phyloP scores from a whole-genome alignment of 2,329 filamentous ascomycete species.

The Fusarium vanettenii region DNA sequence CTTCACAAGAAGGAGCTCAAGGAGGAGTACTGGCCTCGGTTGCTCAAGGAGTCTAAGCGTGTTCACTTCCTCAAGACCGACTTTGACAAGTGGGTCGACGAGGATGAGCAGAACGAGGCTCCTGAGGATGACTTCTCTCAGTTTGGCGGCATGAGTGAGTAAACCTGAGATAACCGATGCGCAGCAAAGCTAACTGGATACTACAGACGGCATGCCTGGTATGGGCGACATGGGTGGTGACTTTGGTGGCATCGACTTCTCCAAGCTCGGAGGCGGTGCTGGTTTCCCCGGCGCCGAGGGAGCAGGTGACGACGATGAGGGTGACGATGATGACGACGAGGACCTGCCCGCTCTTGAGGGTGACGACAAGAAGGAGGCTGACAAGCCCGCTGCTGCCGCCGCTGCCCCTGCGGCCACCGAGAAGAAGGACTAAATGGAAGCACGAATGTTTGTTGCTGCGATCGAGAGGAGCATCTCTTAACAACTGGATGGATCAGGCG shows the following conservation, averaged over 20 bases:
- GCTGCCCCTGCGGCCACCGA: slow-evolving; percentile 51
- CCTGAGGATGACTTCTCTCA: slow-evolving; percentile 82
- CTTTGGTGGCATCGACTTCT: slow-evolving; percentile 93
- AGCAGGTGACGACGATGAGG: slow-evolving; percentile 60
- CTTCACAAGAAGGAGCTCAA: slow-evolving; percentile 97
- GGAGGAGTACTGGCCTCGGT: slow-evolving; percentile 93
- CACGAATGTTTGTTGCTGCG: slow-evolving; percentile 29
- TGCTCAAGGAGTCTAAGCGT: slow-evolving; percentile 91
- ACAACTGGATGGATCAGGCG: slow-evolving; percentile 36
- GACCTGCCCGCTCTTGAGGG: slow-evolving; percentile 88
- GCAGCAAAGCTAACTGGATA: slow-evolving; percentile 8
- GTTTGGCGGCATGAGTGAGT: slow-evolving; percentile 74
- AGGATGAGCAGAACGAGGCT: slow-evolving; percentile 96
- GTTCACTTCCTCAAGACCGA: slow-evolving; percentile 97
- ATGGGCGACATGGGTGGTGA: slow-evolving; percentile 70
- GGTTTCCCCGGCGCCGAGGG: slow-evolving; percentile 67
- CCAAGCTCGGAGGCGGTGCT: slow-evolving; percentile 77
- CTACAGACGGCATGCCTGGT: slow-evolving; percentile 65
- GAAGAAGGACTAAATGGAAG: slow-evolving; percentile 51
- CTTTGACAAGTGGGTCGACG: slow-evolving; percentile 99
- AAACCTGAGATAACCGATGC: not conserved
- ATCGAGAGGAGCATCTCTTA: slow-evolving; percentile 33
- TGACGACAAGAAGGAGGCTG: slow-evolving; percentile 60
- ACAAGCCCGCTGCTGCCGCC: slow-evolving; percentile 40
- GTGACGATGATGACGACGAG: slow-evolving; percentile 75